Conservation (phyloP, 164 flowering plant species). For the Nelumbo lutea region DNA sequence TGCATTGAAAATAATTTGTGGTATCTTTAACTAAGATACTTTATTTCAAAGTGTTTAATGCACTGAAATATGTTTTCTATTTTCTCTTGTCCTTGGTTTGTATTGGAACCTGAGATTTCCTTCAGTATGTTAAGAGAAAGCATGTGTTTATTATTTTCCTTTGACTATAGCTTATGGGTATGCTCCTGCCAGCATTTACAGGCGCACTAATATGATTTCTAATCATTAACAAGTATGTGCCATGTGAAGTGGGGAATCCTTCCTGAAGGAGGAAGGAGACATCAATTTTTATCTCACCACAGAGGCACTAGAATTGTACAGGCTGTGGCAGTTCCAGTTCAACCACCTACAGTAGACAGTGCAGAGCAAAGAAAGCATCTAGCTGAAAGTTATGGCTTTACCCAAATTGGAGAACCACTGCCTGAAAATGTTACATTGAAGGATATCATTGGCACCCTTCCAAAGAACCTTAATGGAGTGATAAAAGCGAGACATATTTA, state of each 20-base stretch:
- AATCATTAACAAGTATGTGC: conserved; percentile 32
- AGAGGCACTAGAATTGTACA: conserved; percentile 24
- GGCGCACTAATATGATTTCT: not conserved
- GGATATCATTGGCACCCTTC: conserved; percentile 65
- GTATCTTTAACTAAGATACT: too few relatives aligned
- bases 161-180: not conserved
- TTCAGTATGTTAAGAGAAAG: too few relatives aligned
- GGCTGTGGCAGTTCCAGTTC: conserved; percentile 56
- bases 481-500: too few relatives aligned
- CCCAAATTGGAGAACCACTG: conserved; percentile 82
- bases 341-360: conserved; percentile 34
- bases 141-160: too few relatives aligned
- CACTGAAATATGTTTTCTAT: too few relatives aligned
- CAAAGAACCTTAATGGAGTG: conserved; percentile 22
- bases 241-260: conserved; percentile 35
- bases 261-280: conserved; percentile 17
- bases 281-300: conserved; percentile 16
- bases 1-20: too few relatives aligned
- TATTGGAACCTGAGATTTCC: too few relatives aligned
- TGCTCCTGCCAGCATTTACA: not conserved
- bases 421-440: conserved; percentile 65
- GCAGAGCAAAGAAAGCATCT: conserved; percentile 53
- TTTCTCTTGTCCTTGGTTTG: too few relatives aligned
- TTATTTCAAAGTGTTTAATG: too few relatives aligned
- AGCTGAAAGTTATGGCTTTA: conserved; percentile 72